Conservation (phyloP, 257 asterid species). For the Linaria vulgaris region DNA sequence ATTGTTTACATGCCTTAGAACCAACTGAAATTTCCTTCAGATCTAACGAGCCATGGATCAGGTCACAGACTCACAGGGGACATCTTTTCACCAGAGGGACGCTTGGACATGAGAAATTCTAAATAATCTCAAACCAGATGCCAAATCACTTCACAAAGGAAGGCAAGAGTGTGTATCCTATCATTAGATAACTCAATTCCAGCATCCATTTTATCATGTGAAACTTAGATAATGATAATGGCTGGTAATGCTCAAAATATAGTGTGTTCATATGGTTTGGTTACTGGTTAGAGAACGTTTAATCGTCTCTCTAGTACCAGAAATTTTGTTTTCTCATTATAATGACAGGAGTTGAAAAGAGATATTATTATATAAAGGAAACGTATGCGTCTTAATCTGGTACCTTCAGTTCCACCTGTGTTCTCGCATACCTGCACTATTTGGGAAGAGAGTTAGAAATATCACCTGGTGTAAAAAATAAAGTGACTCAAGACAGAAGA, state of each 20-base stretch:
- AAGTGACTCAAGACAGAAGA: slow-evolving; percentile 5
- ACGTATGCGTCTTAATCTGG: slow-evolving; percentile 16
- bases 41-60: background rate
- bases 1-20: background rate
- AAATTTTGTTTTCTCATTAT: slow-evolving; percentile 14
- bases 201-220: slow-evolving; percentile 4
- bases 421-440: slow-evolving; percentile 53
- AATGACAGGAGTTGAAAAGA: slow-evolving; percentile 10
- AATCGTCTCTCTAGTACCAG: background rate
- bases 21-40: slow-evolving; percentile 4
- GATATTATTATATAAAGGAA: slow-evolving; percentile 9
- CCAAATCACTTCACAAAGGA: background rate
- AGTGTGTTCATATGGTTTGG: background rate
- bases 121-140: background rate
- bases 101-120: background rate
- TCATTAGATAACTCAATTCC: slow-evolving; percentile 4
- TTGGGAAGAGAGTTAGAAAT: slow-evolving; percentile 27
- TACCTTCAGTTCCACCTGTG: slow-evolving; percentile 51
- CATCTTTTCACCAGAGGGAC: background rate
- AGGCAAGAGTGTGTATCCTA: background rate
- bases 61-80: slow-evolving; percentile 8
- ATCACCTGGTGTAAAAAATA: slow-evolving; percentile 6
- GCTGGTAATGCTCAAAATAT: background rate
- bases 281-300: background rate
- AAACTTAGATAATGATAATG: slow-evolving; percentile 11